Conservation (phyloP, 768 basidiomycete genomes). For the Hypsizygus marmoreus region DNA sequence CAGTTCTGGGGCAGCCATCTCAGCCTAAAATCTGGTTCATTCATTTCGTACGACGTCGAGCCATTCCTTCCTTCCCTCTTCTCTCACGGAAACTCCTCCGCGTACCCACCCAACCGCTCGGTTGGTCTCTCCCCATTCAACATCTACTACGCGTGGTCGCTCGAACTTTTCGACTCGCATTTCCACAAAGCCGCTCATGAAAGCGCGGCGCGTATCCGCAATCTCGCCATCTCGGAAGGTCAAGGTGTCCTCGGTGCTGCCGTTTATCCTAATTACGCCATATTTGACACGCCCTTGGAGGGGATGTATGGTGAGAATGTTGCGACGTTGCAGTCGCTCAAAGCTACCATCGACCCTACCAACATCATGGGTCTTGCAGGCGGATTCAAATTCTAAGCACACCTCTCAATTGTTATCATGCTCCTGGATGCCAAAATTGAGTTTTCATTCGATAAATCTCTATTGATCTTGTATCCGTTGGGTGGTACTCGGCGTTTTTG, state of each 20-base stretch:
- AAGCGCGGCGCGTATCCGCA: conserved; percentile 41
- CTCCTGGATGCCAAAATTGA: too few species aligned
- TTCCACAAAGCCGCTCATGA: conserved; percentile 41
- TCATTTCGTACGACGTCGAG: conserved; percentile 52
- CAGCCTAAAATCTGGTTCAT: conserved; percentile 25
- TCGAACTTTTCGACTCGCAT: conserved; percentile 35
- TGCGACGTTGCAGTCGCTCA: conserved; percentile 38
- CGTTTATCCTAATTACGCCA: conserved; percentile 64
- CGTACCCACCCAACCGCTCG: conserved; percentile 48
- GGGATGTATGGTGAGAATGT: conserved; percentile 55
- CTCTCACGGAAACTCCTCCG: conserved; percentile 39
- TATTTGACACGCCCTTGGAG: conserved; percentile 49
- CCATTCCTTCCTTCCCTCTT: conserved; percentile 47
- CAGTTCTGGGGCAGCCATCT: conserved; percentile 48
- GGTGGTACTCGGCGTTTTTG: too few species aligned
- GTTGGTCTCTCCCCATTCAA: conserved; percentile 45
- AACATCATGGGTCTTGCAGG: conserved; percentile 70
- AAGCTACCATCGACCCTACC: conserved; percentile 50
- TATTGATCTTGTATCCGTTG: too few species aligned
- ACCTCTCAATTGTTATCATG: too few species aligned
- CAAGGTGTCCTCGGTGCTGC: conserved; percentile 37
- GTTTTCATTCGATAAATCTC: too few species aligned
- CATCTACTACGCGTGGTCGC: conserved; percentile 47
- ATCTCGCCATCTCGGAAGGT: conserved; percentile 40
- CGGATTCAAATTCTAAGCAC: conserved; percentile 61